These are phyloP conservation scores for Dorcoceras hygrometricum DNA, from an alignment of 257 asterid genomes.

Conservation along the genomic window DNA sequence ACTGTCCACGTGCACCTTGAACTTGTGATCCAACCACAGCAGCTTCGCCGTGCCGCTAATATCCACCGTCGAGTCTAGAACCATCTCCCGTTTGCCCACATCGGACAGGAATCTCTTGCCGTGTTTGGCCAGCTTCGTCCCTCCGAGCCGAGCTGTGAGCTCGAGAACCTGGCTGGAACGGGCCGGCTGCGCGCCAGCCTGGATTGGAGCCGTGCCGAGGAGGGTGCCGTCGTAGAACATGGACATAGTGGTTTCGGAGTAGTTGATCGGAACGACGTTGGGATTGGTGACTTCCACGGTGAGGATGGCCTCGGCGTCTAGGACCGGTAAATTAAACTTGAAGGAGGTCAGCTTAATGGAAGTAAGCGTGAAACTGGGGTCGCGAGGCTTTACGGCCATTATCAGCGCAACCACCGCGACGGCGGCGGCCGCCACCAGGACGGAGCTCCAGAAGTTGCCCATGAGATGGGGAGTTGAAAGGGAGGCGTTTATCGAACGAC, in stretches of 20 bases:
- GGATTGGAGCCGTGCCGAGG: conserved; percentile 74
- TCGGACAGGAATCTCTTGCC: conserved; percentile 65
- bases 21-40: conserved; percentile 83
- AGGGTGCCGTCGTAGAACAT: conserved; percentile 73
- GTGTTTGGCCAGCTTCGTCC: conserved; percentile 65
- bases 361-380: conserved; percentile 75
- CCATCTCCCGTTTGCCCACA: conserved; percentile 82
- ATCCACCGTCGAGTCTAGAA: conserved; percentile 73
- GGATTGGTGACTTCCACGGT: conserved; percentile 97
- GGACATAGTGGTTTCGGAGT: conserved; percentile 69
- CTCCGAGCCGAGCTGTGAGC: conserved; percentile 78
- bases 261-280: conserved; percentile 64
- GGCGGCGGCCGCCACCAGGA: conserved; percentile 71
- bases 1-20: conserved; percentile 84
- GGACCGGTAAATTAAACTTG: conserved; percentile 71
- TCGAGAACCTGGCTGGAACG: conserved; percentile 80
- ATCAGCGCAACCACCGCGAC: conserved; percentile 47
- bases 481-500: neutral
- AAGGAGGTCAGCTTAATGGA: conserved; percentile 82
- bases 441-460: conserved; percentile 76
- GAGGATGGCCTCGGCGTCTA: conserved; percentile 73
- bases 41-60: conserved; percentile 78
- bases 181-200: conserved; percentile 80
- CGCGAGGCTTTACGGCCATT: conserved; percentile 60
- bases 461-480: neutral